These are phyloP conservation scores for Amphirosellinia nigrospora DNA, from an alignment of 495 filamentous ascomycete genomes.

Conservation along the genomic window DNA sequence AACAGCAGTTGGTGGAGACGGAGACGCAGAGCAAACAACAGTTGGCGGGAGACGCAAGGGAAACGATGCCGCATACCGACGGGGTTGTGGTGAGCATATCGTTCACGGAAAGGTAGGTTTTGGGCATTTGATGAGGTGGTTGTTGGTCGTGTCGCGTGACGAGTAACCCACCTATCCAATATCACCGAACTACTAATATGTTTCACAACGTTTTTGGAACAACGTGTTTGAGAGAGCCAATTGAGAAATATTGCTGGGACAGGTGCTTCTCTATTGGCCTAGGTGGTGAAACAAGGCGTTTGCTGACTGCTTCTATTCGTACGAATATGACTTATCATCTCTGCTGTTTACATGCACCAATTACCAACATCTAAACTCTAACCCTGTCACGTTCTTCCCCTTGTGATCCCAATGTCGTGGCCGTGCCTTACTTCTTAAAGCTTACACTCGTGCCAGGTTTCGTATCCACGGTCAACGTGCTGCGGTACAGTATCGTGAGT, in stretches of 20 bases:
- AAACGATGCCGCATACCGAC: slow-evolving; percentile 8
- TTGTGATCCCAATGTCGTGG: neutral
- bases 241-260: neutral
- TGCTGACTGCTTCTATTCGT: neutral
- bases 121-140: slow-evolving; percentile 9
- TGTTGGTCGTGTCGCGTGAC: slow-evolving; percentile 5
- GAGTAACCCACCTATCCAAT: slow-evolving; percentile 9
- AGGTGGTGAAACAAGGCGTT: slow-evolving; percentile 6
- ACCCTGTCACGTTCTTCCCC: neutral
- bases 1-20: neutral
- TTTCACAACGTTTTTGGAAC: slow-evolving; percentile 17
- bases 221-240: slow-evolving; percentile 3
- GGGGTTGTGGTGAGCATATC: neutral
- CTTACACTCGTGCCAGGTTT: slow-evolving; percentile 44
- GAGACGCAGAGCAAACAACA: too few species aligned
- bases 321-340: neutral
- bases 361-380: neutral
- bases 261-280: slow-evolving; percentile 2
- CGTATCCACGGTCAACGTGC: slow-evolving; percentile 46
- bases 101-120: neutral
- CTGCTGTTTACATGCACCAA: neutral
- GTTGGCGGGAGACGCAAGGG: too few species aligned
- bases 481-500: slow-evolving; percentile 20
- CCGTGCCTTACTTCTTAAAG: slow-evolving; percentile 29
- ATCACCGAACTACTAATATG: slow-evolving; percentile 11